Percentiles rank a stretch among this genome's conserved stretches.
These are phyloP conservation scores for Epichloe baconii DNA, from an alignment of 2,329 filamentous ascomycete species.

Conservation along the genomic window DNA sequence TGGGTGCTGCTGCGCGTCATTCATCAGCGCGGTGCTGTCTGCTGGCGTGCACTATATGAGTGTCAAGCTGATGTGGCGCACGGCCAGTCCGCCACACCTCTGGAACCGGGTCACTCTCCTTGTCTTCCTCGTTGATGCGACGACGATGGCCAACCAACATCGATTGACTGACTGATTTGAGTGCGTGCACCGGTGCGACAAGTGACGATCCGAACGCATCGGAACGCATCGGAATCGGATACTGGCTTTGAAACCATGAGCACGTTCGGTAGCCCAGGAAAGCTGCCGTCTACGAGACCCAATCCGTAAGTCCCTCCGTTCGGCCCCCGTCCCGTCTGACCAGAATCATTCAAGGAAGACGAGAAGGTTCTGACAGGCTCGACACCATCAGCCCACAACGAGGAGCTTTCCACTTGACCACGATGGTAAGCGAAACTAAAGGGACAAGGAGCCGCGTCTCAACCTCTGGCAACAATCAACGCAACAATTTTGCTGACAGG, in stretches of 20 bases:
- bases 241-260: constrained; percentile 32
- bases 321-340: not conserved
- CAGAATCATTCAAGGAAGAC: not conserved
- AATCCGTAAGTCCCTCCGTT: constrained; percentile 43
- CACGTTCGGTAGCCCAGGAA: constrained; percentile 59
- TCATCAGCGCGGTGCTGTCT: not conserved
- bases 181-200: not conserved
- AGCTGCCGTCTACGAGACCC: constrained; percentile 51
- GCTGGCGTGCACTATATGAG: too few relatives aligned
- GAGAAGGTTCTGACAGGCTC: constrained; percentile 1
- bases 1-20: too few relatives aligned
- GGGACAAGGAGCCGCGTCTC: not conserved
- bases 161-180: not conserved
- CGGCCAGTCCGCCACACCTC: too few relatives aligned
- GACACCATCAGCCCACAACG: constrained; percentile 56
- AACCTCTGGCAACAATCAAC: not conserved
- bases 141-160: not conserved
- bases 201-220: not conserved
- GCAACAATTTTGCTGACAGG: not conserved
- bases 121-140: not conserved
- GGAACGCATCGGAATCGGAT: not conserved
- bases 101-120: not conserved
- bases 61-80: too few relatives aligned
- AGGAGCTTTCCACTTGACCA: constrained; percentile 93
- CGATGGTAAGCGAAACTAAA: constrained; percentile 39